phyloP scores from a whole-genome alignment of 805 yeast genomes.

The Cyberlindnera subsufficiens region DNA sequence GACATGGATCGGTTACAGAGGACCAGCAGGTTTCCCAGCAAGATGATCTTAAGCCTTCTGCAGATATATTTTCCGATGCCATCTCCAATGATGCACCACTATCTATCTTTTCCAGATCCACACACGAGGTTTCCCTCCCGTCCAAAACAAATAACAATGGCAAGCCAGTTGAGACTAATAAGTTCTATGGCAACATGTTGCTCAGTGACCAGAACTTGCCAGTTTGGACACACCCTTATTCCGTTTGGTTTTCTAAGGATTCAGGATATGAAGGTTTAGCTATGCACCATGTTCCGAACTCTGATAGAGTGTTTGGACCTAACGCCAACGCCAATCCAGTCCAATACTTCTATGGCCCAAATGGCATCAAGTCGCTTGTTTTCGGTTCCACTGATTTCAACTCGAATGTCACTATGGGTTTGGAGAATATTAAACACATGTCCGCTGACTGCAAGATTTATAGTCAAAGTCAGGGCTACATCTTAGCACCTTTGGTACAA shows the following conservation, averaged over 20 bases:
- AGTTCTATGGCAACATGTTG: slow-evolving; percentile 69
- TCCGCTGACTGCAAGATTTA: slow-evolving; percentile 27
- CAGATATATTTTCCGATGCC: slow-evolving; percentile 35
- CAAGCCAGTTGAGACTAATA: slow-evolving; percentile 63
- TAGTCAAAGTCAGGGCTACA: slow-evolving; percentile 29
- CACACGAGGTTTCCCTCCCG: slow-evolving; percentile 26
- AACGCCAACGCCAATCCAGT: slow-evolving; percentile 47
- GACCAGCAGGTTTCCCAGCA: slow-evolving; percentile 2
- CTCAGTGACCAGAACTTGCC: slow-evolving; percentile 63
- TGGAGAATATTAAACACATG: slow-evolving; percentile 27
- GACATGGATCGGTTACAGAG: neutral
- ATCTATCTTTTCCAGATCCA: slow-evolving; percentile 28
- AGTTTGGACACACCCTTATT: slow-evolving; percentile 79
- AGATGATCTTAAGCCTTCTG: neutral
- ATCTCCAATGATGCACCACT: slow-evolving; percentile 41
- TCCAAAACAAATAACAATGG: slow-evolving; percentile 16
- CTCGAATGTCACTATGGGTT: slow-evolving; percentile 21
- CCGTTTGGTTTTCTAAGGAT: slow-evolving; percentile 59
- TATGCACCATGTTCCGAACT: slow-evolving; percentile 51
- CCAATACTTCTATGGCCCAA: slow-evolving; percentile 64
- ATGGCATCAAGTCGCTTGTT: slow-evolving; percentile 55
- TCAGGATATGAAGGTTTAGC: slow-evolving; percentile 52
- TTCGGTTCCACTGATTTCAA: slow-evolving; percentile 40
- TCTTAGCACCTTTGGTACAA: slow-evolving; percentile 60
- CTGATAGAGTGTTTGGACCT: slow-evolving; percentile 66